Conservation (phyloP, 1,284 basidiomycete genomes). For the Albatrellus sp. region DNA sequence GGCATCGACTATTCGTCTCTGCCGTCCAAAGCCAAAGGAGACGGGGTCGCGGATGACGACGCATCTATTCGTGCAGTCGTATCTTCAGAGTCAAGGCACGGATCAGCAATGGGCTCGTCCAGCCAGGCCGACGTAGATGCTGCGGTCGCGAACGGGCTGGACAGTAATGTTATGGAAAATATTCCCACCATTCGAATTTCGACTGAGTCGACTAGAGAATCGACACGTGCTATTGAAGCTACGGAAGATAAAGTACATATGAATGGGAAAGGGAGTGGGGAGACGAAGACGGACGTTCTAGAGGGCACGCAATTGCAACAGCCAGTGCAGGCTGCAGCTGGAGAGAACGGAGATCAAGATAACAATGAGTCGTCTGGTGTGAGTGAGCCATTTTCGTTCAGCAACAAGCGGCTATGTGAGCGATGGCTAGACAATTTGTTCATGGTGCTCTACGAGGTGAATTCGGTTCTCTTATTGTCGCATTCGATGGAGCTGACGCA, state of each 20-base stretch:
- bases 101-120: constrained; percentile 15
- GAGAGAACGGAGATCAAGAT: constrained; percentile 27
- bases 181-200: constrained; percentile 90
- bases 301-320: constrained; percentile 33
- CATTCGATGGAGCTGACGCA: constrained; percentile 18
- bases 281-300: constrained; percentile 9
- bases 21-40: constrained; percentile 1
- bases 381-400: constrained; percentile 78
- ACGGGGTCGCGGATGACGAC: constrained; percentile 48
- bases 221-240: constrained; percentile 24
- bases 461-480: constrained; percentile 10
- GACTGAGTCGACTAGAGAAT: constrained; percentile 58
- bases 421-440: constrained; percentile 98
- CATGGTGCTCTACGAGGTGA: constrained; percentile 94
- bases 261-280: constrained; percentile 16
- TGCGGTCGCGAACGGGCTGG: constrained; percentile 5
- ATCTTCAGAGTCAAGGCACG: constrained; percentile 20
- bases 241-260: constrained; percentile 22
- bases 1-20: neutral
- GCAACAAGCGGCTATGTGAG: constrained; percentile 93
- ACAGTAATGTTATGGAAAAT: constrained; percentile 10
- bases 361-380: constrained; percentile 19
- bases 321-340: constrained; percentile 49
- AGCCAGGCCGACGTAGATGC: constrained; percentile 14
- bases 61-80: constrained; percentile 58